Percentiles rank a stretch among this genome's conserved stretches.
Evolutionary conservation across 352 stramenopile genomes (phyloP).

Genomic region (Hyphochytrium catenoides): DNA sequence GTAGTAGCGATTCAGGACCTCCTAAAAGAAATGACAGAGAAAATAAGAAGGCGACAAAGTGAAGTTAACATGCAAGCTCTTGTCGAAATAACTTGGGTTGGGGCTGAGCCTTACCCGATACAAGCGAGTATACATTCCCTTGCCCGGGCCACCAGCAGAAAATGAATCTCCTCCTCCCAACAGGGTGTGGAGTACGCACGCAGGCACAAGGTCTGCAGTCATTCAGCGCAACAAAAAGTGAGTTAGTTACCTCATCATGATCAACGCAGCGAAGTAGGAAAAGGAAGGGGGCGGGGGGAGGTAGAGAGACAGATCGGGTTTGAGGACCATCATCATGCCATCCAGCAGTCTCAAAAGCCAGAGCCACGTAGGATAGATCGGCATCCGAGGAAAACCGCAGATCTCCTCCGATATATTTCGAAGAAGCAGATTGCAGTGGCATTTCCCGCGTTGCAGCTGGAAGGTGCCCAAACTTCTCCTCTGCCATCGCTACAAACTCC

Average conservation of each 20-base stretch:
- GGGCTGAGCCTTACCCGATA: slow-evolving; percentile 47
- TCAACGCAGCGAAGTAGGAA: not conserved
- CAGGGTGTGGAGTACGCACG: slow-evolving; percentile 91
- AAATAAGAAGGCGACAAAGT: too few species aligned
- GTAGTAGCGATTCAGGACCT: slow-evolving; percentile 90
- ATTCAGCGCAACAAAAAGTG: too few species aligned
- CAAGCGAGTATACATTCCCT: slow-evolving; percentile 98
- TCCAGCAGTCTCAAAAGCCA: slow-evolving; percentile 86
- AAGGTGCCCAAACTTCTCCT: slow-evolving; percentile 62
- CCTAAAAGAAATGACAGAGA: too few species aligned
- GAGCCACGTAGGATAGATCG: slow-evolving; percentile 62
- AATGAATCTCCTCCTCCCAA: slow-evolving; percentile 93
- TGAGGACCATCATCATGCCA: slow-evolving; percentile 81
- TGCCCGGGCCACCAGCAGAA: slow-evolving; percentile 91
- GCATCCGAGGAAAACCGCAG: too few species aligned
- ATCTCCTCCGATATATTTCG: slow-evolving; percentile 41
- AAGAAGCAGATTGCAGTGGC: slow-evolving; percentile 11
- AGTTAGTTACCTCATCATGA: not conserved
- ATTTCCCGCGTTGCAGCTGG: slow-evolving; percentile 8
- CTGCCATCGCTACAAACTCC: slow-evolving; percentile 59
- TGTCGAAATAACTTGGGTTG: not conserved
- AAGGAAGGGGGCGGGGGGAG: not conserved
- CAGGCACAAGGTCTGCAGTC: slow-evolving; percentile 63
- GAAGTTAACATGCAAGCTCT: not conserved
- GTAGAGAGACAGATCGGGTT: not conserved